Evolutionary conservation across 352 stramenopile genomes (phyloP).

Genomic region (Thraustochytrium sp.): DNA sequence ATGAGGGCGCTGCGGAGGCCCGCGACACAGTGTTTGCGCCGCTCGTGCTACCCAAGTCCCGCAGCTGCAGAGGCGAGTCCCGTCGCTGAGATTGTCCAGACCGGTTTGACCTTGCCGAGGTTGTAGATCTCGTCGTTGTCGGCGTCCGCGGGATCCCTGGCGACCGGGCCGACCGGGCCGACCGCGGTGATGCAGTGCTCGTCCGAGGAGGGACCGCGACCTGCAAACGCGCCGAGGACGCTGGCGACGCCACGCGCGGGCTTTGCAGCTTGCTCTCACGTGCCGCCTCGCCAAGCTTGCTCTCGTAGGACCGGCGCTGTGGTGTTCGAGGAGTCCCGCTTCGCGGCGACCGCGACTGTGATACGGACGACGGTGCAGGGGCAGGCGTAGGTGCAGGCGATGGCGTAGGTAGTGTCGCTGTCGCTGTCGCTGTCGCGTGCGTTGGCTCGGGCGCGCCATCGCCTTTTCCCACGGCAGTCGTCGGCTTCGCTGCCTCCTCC

Average conservation of each 20-base stretch:
- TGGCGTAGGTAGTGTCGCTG: not conserved
- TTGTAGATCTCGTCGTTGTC: not conserved
- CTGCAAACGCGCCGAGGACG: not conserved
- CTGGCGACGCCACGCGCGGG: not conserved
- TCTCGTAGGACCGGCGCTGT: not conserved
- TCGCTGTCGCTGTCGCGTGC: not conserved
- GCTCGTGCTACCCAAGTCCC: not conserved
- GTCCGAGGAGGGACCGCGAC: too few relatives aligned
- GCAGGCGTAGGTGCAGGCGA: not conserved
- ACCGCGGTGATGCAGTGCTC: too few relatives aligned
- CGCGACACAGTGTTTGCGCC: too few relatives aligned
- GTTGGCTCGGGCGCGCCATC: not conserved
- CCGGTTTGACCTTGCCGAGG: not conserved
- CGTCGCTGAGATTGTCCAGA: not conserved
- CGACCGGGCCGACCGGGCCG: too few relatives aligned
- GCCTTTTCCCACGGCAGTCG: not conserved
- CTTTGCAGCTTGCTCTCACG: not conserved
- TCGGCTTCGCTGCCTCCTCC: not conserved
- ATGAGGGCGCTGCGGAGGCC: too few relatives aligned
- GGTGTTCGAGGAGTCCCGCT: not conserved
- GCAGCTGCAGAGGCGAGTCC: not conserved
- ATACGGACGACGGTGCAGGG: not conserved
- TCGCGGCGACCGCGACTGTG: not conserved
- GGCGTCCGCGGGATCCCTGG: not conserved
- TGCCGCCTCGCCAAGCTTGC: not conserved